phyloP scores from a whole-genome alignment of 1,284 basidiomycete species.

The Trichosporon asahii region DNA sequence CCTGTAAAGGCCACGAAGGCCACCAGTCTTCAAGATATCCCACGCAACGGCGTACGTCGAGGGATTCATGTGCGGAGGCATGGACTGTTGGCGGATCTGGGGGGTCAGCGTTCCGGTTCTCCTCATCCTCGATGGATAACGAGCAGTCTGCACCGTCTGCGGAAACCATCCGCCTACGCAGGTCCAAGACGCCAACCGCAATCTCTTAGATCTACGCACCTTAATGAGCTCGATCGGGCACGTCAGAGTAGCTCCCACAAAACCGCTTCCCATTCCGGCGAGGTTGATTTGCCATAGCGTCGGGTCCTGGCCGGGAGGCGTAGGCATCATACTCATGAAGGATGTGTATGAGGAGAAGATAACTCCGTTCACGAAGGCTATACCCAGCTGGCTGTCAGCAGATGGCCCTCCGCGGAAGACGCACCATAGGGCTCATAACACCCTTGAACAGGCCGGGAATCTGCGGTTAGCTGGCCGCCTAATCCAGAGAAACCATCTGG shows the following conservation, averaged over 20 bases:
- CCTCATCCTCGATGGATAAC: too few species aligned
- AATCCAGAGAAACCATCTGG: too few species aligned
- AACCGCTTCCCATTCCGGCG: slow-evolving; percentile 72
- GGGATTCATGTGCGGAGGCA: slow-evolving; percentile 47
- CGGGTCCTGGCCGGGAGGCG: slow-evolving; percentile 28
- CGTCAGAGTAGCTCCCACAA: slow-evolving; percentile 68
- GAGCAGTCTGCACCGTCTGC: too few species aligned
- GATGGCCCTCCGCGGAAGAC: slow-evolving; percentile 17
- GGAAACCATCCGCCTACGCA: too few species aligned
- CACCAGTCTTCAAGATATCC: slow-evolving; percentile 59
- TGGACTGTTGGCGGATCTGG: slow-evolving; percentile 66
- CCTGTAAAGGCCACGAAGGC: slow-evolving; percentile 69
- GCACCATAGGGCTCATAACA: slow-evolving; percentile 51
- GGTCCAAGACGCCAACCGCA: too few species aligned
- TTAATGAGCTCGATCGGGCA: slow-evolving; percentile 81
- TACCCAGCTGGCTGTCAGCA: slow-evolving; percentile 37
- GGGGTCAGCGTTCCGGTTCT: neutral
- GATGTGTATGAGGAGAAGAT: slow-evolving; percentile 51
- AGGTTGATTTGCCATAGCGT: slow-evolving; percentile 61
- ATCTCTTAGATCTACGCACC: slow-evolving; percentile 25
- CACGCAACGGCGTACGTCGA: slow-evolving; percentile 58
- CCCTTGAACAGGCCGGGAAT: slow-evolving; percentile 49
- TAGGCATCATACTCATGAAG: slow-evolving; percentile 43
- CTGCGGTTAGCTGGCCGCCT: neutral
- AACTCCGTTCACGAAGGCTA: slow-evolving; percentile 51